A percentile compares a stretch with the other conserved stretches of the same genome.
These are phyloP conservation scores for Spencermartinsiella europaea DNA, from an alignment of 805 yeast species.

Conservation along the genomic window DNA sequence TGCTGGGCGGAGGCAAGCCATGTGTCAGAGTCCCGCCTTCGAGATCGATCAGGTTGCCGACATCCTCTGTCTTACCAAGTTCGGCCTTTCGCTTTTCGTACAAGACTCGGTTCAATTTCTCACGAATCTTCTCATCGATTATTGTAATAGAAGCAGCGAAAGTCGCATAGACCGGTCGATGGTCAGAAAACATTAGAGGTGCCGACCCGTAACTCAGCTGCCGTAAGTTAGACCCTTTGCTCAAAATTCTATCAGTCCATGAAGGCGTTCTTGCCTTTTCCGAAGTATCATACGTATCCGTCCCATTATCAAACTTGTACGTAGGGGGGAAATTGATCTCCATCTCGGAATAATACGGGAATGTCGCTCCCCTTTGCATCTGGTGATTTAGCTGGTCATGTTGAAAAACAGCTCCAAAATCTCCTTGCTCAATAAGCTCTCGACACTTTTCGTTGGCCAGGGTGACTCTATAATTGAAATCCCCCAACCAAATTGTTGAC, in stretches of 20 bases:
- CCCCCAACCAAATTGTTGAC: slow-evolving; percentile 90
- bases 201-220: slow-evolving; percentile 69
- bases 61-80: slow-evolving; percentile 31
- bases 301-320: slow-evolving; percentile 85
- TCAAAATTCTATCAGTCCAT: slow-evolving; percentile 90
- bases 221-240: slow-evolving; percentile 49
- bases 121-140: slow-evolving; percentile 59
- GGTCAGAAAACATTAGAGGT: slow-evolving; percentile 71
- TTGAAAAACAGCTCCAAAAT: slow-evolving; percentile 49
- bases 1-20: slow-evolving; percentile 82
- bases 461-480: slow-evolving; percentile 76
- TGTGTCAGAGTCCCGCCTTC: slow-evolving; percentile 25
- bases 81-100: slow-evolving; percentile 51
- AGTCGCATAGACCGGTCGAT: slow-evolving; percentile 85
- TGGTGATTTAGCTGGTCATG: slow-evolving; percentile 77
- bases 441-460: slow-evolving; percentile 73
- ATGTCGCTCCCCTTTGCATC: slow-evolving; percentile 65
- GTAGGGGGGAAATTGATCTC: slow-evolving; percentile 81
- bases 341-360: slow-evolving; percentile 71
- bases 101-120: slow-evolving; percentile 50
- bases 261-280: slow-evolving; percentile 93
- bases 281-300: slow-evolving; percentile 74
- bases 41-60: slow-evolving; percentile 25
- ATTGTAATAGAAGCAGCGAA: slow-evolving; percentile 62
- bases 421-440: slow-evolving; percentile 41